phyloP scores from a whole-genome alignment of 352 stramenopile species.

The Phytophthora nicotianae region DNA sequence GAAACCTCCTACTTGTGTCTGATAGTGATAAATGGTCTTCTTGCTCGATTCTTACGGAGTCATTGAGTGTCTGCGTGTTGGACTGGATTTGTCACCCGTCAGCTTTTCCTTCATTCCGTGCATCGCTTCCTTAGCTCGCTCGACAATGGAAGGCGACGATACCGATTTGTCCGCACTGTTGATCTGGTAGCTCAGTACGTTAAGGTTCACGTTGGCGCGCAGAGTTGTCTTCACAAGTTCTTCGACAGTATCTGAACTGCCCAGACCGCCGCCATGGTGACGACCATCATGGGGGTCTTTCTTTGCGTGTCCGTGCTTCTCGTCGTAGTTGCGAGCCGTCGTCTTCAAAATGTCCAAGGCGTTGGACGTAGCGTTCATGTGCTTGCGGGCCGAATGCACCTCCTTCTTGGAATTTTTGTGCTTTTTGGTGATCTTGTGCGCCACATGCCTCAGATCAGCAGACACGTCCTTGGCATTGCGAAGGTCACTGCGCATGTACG shows the following conservation, averaged over 20 bases:
- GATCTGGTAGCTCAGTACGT: conserved; percentile 31
- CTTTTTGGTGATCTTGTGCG: conserved; percentile 22
- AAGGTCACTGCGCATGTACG: conserved; percentile 29
- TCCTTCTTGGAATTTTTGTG: conserved; percentile 20
- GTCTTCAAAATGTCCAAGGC: conserved; percentile 21
- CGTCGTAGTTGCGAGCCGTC: conserved; percentile 26
- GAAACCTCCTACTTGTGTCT: not conserved
- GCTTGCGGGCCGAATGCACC: conserved; percentile 16
- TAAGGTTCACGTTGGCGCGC: conserved; percentile 25
- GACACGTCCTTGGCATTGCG: conserved; percentile 29
- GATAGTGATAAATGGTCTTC: not conserved
- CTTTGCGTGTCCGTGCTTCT: conserved; percentile 9
- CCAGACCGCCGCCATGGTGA: conserved; percentile 4
- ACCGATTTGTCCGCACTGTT: conserved; percentile 20
- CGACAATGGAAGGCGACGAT: conserved; percentile 13
- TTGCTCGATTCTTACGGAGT: not conserved
- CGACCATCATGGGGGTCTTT: not conserved
- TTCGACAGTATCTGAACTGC: conserved; percentile 23
- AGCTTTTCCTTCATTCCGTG: conserved; percentile 26
- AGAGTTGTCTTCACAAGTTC: conserved; percentile 24
- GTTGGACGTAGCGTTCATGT: conserved; percentile 13
- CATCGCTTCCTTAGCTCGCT: conserved; percentile 25
- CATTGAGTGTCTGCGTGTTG: not conserved
- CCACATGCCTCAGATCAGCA: conserved; percentile 22
- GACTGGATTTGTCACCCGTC: conserved; percentile 16